Evolutionary conservation across 805 yeast species (phyloP), one percentile per base, ranked within the genome.

Genomic region (Starmera caribaea): DNA sequence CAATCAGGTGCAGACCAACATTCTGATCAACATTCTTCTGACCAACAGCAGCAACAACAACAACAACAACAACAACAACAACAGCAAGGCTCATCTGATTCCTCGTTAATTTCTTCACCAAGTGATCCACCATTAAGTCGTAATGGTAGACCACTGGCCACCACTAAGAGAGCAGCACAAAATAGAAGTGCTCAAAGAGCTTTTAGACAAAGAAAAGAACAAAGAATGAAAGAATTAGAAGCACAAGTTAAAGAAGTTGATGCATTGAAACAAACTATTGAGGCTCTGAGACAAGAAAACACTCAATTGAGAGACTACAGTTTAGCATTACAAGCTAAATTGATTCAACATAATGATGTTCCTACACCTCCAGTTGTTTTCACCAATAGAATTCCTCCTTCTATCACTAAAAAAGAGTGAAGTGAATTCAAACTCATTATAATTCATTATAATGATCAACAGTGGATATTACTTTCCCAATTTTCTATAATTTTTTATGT

Each of bases 171-270:
- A 46, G 96, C 96, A 2, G 88, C 81, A 8, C 97, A 89, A 62
- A 89, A 89, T 65, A 69, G 97, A 54, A 79, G 76, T 44, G 96
- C 97, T 5, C 97, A 89, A 63, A 76, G 85, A 49, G 95, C 96
- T 8, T 89, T 88, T 63, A 73, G 97, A 55, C 79, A 78, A 55
- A 72, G 96, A 44, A 81, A 84, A 55, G 95, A 88, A 52, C 72
- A 75, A 42, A 80, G 86, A 53, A 77, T 89, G 47, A 81, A 79
- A 58, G 90, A 86, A 37, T 67, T 89, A 41, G 96, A 89, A 61
- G 59, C 66, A 30, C 78, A 79, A 54, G 83, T 84, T 10, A 66
- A 69, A 35, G 79, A 79, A 50, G 76, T 76, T 42, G 76, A 75
- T 45, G 66, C 64, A n/a, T 65, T 84, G 48, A 73, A 76, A 52